A percentile compares a stretch with the other conserved stretches of the same genome.
Conservation (phyloP, 768 basidiomycete genomes). For the Tulasnella sp. region DNA sequence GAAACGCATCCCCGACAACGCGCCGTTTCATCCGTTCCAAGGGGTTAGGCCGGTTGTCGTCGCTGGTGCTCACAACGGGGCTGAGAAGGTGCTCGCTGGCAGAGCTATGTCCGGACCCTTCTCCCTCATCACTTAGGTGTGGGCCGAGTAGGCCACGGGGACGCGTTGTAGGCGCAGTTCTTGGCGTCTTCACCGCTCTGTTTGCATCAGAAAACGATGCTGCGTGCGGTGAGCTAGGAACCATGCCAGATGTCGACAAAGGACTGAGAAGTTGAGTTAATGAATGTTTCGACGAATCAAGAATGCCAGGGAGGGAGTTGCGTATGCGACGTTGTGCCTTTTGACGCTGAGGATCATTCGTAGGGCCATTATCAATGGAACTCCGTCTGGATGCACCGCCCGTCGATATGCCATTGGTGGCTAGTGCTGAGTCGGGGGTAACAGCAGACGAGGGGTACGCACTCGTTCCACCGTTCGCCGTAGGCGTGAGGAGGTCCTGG, state of each 20-base stretch:
- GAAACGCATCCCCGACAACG: background rate
- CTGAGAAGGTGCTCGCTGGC: slow-evolving; percentile 1
- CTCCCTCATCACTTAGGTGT: slow-evolving; percentile 2
- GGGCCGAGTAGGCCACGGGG: background rate
- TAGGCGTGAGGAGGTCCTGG: background rate
- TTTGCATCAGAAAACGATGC: background rate
- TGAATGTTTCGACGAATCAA: slow-evolving; percentile 1
- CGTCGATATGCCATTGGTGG: background rate
- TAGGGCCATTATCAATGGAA: background rate
- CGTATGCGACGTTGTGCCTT: background rate
- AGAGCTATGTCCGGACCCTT: slow-evolving; percentile 2
- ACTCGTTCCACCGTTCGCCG: background rate
- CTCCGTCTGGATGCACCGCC: background rate
- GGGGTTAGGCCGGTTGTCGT: background rate
- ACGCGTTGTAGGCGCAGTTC: background rate
- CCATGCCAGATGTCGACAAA: background rate
- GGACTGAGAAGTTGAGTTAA: background rate
- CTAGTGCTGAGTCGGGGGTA: background rate
- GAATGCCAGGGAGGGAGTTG: slow-evolving; percentile 2
- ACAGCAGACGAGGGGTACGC: background rate
- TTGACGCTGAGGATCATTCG: background rate
- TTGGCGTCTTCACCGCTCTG: background rate
- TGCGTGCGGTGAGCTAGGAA: background rate
- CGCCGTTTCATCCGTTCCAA: slow-evolving; percentile 1
- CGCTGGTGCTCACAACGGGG: slow-evolving; percentile 1